Conservation (phyloP, 1,284 basidiomycete genomes). For the Leucoagaricus sp. region DNA sequence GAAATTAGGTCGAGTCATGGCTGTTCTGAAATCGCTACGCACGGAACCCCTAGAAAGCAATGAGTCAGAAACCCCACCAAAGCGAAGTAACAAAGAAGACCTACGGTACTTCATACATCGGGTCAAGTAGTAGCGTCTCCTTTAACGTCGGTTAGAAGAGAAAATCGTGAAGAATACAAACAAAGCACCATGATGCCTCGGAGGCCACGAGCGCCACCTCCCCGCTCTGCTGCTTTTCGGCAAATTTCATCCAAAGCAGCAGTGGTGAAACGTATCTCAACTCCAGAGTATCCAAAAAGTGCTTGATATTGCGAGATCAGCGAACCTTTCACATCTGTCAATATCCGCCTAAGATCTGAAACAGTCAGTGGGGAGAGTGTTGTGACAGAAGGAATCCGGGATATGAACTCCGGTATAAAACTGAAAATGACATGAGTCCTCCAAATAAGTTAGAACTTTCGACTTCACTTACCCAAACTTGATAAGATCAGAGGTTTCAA, state of each 20-base stretch:
- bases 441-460: neutral
- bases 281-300: conserved; percentile 78
- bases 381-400: conserved; percentile 86
- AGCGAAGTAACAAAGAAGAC: conserved; percentile 34
- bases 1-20: neutral
- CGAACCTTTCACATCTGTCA: conserved; percentile 90
- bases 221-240: conserved; percentile 72
- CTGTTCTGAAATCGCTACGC: conserved; percentile 19
- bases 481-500: conserved; percentile 80
- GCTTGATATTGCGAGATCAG: conserved; percentile 88
- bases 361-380: conserved; percentile 75
- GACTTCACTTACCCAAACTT: conserved; percentile 69
- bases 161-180: neutral
- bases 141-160: conserved; percentile 30
- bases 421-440: conserved; percentile 34
- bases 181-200: conserved; percentile 80
- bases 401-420: conserved; percentile 94
- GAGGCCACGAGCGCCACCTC: conserved; percentile 88
- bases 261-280: conserved; percentile 82
- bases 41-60: conserved; percentile 37
- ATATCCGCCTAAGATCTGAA: conserved; percentile 82
- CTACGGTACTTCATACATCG: conserved; percentile 92
- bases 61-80: neutral
- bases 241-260: conserved; percentile 79
- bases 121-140: conserved; percentile 79